phyloP scores from a whole-genome alignment of 78 protist genomes.

The Dictyostelium intermedium region DNA sequence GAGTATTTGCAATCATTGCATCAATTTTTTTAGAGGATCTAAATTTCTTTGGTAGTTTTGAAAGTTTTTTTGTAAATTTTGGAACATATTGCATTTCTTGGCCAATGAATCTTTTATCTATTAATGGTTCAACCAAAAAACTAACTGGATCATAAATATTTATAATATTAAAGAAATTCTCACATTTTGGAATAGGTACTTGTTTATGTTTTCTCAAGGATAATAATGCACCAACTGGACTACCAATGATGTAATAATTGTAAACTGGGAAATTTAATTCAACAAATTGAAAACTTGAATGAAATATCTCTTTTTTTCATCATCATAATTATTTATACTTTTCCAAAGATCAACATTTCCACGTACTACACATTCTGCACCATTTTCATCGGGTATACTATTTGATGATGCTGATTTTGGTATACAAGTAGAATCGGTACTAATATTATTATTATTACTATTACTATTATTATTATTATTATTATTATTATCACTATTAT shows the following conservation, averaged over 20 bases:
- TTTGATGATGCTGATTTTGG: neutral
- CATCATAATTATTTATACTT: neutral
- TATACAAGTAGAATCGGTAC: neutral
- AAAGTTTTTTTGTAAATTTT: neutral
- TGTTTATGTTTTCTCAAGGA: constrained; percentile 26
- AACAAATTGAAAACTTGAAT: constrained; percentile 1
- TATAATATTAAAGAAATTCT: constrained; percentile 29
- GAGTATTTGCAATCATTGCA: neutral
- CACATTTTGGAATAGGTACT: constrained; percentile 38
- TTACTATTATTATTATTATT: neutral
- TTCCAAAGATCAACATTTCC: constrained; percentile 46
- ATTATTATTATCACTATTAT: neutral
- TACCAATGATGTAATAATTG: constrained; percentile 37
- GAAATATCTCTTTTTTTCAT: neutral
- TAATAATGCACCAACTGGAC: constrained; percentile 37
- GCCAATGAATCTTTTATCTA: constrained; percentile 18
- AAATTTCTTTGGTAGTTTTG: constrained; percentile 28
- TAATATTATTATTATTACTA: neutral
- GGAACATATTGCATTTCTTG: neutral
- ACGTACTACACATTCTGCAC: neutral
- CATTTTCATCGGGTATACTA: neutral
- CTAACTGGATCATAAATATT: constrained; percentile 51
- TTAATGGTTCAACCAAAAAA: constrained; percentile 56
- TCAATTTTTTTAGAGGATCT: neutral
- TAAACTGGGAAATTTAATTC: constrained; percentile 36